Evolutionary conservation across 1,284 basidiomycete species (phyloP), one percentile per base, ranked within the genome.

Genomic region (Puccinia novopanici): DNA sequence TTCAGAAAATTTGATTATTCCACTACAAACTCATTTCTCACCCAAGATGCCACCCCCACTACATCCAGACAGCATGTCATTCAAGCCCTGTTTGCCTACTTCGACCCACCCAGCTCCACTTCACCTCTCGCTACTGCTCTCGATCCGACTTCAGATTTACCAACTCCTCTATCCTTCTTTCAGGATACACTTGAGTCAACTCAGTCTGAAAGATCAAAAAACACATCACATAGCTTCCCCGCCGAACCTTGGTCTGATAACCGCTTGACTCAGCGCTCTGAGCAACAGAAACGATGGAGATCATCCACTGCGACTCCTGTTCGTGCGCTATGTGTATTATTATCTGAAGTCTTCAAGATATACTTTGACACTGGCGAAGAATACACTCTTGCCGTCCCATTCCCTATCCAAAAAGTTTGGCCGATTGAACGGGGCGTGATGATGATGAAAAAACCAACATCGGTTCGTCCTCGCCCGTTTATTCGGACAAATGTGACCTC

Each of bases 311-410:
- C 82, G 50, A 81, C 81, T 72, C 52, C 83, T 84, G 61, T 83
- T 67, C 84, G 90, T 87, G 91, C 89, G 1, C 88, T 93, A 0
- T 93, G 92, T 84, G 88, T 96, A 57, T 93, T 95, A 84, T 87
- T 95, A 27, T 89, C 91, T 55, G 91, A 89, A 83, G 89, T 91
- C 42, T 91, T 90, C 59, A 91, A 90, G 84, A 89, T 95, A 63
- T 93, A 91, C 84, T 88, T 92, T 75, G 87, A 89, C 75, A 91
- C 91, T 75, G 94, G 94, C 1, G 86, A 90, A 52, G 91, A 93
- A 83, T 91, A 91, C 84, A 91, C 90, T 0, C 90, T 94, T 82
- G 89, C 91, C n/a, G 86, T 95, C 0, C 94, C 94, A 0, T 95
- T 94, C 85, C 88, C 91, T 72, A 90, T 94, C 5, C 89, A 91